A percentile compares a stretch with the other conserved stretches of the same genome.
phyloP scores from a whole-genome alignment of 345 rosid genomes.

The Syzygium grande region DNA sequence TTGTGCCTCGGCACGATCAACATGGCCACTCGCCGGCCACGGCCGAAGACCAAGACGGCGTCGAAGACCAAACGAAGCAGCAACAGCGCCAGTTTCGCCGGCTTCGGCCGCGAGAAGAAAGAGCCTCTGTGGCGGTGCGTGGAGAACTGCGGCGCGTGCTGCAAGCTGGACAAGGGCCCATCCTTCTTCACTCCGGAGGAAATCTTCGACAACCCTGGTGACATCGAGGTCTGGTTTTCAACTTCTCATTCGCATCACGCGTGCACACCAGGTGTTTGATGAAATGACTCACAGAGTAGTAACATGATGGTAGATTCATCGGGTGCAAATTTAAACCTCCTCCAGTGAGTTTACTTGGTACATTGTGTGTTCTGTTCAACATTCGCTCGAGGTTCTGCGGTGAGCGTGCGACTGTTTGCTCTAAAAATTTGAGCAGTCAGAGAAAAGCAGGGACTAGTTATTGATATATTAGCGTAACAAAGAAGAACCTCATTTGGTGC shows the following conservation, averaged over 20 bases:
- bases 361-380: not conserved
- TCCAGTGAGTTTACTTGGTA: not conserved
- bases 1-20: constrained; percentile 1
- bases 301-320: not conserved
- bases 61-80: constrained; percentile 1
- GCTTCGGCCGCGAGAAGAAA: constrained; percentile 30
- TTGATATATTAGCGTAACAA: not conserved
- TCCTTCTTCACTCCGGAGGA: constrained; percentile 71
- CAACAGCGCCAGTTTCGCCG: constrained; percentile 3
- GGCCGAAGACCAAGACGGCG: constrained; percentile 1
- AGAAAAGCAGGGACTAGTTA: not conserved
- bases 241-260: not conserved
- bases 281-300: constrained; percentile 4
- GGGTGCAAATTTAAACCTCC: not conserved
- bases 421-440: not conserved
- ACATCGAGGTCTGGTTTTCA: constrained; percentile 34
- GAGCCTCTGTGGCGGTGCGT: constrained; percentile 63
- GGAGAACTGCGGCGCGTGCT: constrained; percentile 79
- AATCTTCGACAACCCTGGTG: constrained; percentile 50
- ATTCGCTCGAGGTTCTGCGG: not conserved
- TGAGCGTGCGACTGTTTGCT: not conserved
- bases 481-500: not conserved
- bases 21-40: constrained; percentile 17
- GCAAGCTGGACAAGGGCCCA: constrained; percentile 81
- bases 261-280: constrained; percentile 32